Base-by-base conservation (phyloP, 2,329 filamentous ascomycete species). In the Zelopaecilomyces penicillatus region DNA sequence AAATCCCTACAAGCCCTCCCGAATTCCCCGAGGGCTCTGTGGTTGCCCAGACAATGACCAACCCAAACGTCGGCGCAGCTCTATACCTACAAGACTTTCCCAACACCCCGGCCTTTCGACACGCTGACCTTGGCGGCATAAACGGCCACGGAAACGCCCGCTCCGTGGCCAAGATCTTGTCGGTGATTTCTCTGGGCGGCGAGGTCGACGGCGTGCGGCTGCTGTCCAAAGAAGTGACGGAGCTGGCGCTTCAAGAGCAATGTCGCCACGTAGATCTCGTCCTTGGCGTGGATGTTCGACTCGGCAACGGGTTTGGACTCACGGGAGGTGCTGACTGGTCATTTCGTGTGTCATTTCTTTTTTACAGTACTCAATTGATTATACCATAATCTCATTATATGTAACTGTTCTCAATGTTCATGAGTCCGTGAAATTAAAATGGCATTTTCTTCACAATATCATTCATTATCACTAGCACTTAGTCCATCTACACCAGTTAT, bases 101-200 rank as follows among this genome's bases (percentile, higher is more conserved):
- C 1, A 54, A 50, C 19, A 61, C 57, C 0, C 52, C 60, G 0
- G 53, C 30, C 0, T 73, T 70, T 58, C 61, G 68, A 26, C 50
- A 51, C 0, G 58, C 63, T 2, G 68, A 70, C 40, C 52, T 73
- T 4, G 69, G 69, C 0, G 65, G 65, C 0, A 50, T 56, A 1
- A 73, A 71, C 47, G 73, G 72, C 1, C 66, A 72, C 42, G 51
- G 55, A 1, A 76, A 75, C 48, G 68, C 71, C 8, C 59, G 64
- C 4, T 61, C 60, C 0, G 40, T 76, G 27, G 65, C 61, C 5
- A 59, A 59, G 1, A 67, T 76, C 19, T 55, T 71, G 6, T 67
- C 66, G 0, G 44, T 19, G 7, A 38, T 57, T 7, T 41, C 52
- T 5, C 52, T 56, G 7, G 53, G 50, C 5, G 49, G 52, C 1